Base-by-base conservation (phyloP, 2,329 filamentous ascomycete genomes). In the Fusarium abutilonis region DNA sequence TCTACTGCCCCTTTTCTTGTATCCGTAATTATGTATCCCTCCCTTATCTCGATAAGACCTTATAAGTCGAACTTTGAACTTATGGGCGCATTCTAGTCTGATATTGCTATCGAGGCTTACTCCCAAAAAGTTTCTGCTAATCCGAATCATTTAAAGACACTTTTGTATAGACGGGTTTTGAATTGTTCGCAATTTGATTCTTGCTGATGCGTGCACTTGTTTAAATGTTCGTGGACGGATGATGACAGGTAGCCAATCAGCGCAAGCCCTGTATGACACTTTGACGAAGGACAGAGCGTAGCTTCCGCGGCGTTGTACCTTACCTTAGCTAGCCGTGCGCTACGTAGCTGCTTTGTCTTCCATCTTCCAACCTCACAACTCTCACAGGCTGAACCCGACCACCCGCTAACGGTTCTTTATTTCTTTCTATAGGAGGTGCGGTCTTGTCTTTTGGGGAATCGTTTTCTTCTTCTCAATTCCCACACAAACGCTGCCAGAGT, bases 201-300 rank as follows among this genome's bases (percentile, higher is more conserved):
- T 8, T 8, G 13, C 14, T 21, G 17, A 38, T 38, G 17, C 17
- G 36, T 47, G 41, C 10, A 31, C 14, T 32, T 21, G 21, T 39
- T 43, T 21, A 48, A 56, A 49, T 41, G 49, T 28, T 34, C 17
- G 15, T 41, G 46, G 36, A 50, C 23, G 17, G 26, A 26, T 26
- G 21, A 23, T 67, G 42, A 45, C 52, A 56, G 39, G 34, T 53
- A 55, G 49, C 71, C 71, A 73, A 73, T 73, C 63, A 73, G 40
- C 53, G 43, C 15, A 32, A 40, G 39, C 13, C 38, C 42, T 54
- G 57, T 66, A 67, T 67, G 64, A 70, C 70, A 73, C 70, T 68
- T 68, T 70, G 56, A 44, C 67, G 45, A 59, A 67, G 66, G 56
- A 56, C 53, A 19, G 19, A 56, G 50, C 59, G 58, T 56, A 69